phyloP scores from a whole-genome alignment of 306 rosid genomes.

The Ammopiptanthus mongolicus region DNA sequence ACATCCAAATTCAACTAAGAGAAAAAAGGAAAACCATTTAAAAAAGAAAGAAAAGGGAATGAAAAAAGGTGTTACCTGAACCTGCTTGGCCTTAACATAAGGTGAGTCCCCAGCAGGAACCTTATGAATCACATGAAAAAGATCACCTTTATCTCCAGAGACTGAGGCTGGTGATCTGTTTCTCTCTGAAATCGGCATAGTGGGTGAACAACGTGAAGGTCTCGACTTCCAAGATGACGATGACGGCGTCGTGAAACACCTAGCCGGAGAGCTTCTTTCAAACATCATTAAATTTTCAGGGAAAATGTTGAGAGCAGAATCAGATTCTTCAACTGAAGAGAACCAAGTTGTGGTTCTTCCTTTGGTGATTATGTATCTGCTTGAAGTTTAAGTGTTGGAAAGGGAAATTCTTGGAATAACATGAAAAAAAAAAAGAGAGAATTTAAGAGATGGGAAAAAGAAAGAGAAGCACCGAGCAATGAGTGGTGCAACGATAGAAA shows the following conservation, averaged over 20 bases:
- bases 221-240: conserved; percentile 28
- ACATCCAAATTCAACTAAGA: background rate
- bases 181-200: conserved; percentile 49
- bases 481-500: conserved; percentile 28
- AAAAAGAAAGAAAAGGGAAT: background rate
- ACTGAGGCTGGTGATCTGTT: conserved; percentile 43
- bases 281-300: conserved; percentile 19
- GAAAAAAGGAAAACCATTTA: background rate
- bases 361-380: too few species aligned
- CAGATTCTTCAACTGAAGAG: conserved; percentile 20
- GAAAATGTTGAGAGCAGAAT: conserved; percentile 20
- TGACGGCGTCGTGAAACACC: conserved; percentile 54
- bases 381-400: background rate
- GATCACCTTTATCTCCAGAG: conserved; percentile 38
- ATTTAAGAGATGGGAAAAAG: conserved; percentile 8
- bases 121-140: conserved; percentile 68
- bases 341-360: background rate
- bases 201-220: conserved; percentile 26
- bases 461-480: background rate
- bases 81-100: conserved; percentile 87
- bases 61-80: conserved; percentile 52
- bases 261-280: conserved; percentile 36
- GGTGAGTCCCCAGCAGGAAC: conserved; percentile 94
- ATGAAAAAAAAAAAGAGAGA: background rate
- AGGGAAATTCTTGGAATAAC: background rate